Conservation (phyloP, 139 green algal species). For the Micractinium conductrix region DNA sequence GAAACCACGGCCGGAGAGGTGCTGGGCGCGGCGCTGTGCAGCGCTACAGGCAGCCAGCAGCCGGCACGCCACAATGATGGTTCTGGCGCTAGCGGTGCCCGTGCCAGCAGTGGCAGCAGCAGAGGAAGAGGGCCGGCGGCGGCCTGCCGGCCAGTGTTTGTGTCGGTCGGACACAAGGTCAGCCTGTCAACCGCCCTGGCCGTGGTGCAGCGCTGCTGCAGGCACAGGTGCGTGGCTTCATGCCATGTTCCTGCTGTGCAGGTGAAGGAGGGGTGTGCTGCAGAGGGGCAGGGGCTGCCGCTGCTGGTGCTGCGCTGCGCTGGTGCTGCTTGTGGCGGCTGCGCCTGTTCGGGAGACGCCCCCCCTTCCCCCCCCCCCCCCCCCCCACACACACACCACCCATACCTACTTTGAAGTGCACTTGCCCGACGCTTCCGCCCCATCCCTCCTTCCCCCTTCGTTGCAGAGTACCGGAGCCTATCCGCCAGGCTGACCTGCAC, state of each 20-base stretch:
- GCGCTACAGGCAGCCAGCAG: too few relatives aligned
- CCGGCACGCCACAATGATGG: too few relatives aligned
- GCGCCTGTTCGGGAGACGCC: neutral
- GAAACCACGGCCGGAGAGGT: neutral
- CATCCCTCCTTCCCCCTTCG: neutral
- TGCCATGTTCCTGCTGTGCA: too few relatives aligned
- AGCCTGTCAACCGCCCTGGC: slow-evolving; percentile 52
- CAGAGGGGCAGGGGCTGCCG: too few relatives aligned
- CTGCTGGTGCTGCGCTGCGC: neutral
- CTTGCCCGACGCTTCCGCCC: neutral
- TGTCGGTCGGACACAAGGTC: slow-evolving; percentile 65
- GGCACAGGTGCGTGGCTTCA: neutral
- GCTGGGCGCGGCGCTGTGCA: slow-evolving; percentile 54
- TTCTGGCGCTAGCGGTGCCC: neutral
- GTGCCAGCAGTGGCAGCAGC: neutral
- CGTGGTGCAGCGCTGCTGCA: slow-evolving; percentile 59
- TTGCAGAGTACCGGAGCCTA: slow-evolving; percentile 62
- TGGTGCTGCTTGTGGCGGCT: too few relatives aligned
- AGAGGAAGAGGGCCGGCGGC: too few relatives aligned
- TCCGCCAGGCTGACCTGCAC: slow-evolving; percentile 71
- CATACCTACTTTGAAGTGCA: neutral
- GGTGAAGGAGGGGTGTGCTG: neutral
- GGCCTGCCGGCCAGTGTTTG: slow-evolving; percentile 49
- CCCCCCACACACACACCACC: too few relatives aligned
- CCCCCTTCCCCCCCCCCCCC: too few relatives aligned